Evolutionary conservation across 2,329 filamentous ascomycete genomes (phyloP).

Genomic region (Trichoderma harzianum): DNA sequence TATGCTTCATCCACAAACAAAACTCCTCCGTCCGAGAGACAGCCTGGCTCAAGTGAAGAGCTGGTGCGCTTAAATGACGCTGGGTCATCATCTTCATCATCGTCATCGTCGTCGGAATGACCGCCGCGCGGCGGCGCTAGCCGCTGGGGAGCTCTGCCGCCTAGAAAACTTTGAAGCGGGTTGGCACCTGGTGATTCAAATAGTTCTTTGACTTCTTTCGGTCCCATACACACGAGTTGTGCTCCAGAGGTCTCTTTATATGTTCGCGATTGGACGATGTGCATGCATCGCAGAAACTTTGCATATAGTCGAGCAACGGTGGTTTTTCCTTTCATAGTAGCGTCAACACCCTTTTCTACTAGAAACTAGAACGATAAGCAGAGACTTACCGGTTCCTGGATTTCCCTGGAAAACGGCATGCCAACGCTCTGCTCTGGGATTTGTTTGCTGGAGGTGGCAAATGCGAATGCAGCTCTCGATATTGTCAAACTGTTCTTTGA

Average conservation of each 20-base stretch:
- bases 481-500: background rate
- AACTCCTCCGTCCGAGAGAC: background rate
- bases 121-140: background rate
- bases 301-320: background rate
- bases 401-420: background rate
- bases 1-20: conserved; percentile 2
- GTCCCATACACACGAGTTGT: background rate
- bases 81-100: background rate
- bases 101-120: background rate
- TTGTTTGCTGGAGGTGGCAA: background rate
- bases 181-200: background rate
- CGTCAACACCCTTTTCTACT: background rate
- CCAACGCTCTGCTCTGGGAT: background rate
- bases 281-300: background rate
- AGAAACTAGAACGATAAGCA: background rate
- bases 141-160: background rate
- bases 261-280: background rate
- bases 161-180: background rate
- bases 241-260: background rate
- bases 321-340: background rate
- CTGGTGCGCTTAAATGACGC: background rate
- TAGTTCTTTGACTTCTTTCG: background rate
- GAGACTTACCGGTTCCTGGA: background rate
- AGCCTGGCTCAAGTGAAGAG: background rate
- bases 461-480: background rate